Base-by-base conservation (phyloP, 2,329 filamentous ascomycete genomes). In the Amesomyces nigricolor region DNA sequence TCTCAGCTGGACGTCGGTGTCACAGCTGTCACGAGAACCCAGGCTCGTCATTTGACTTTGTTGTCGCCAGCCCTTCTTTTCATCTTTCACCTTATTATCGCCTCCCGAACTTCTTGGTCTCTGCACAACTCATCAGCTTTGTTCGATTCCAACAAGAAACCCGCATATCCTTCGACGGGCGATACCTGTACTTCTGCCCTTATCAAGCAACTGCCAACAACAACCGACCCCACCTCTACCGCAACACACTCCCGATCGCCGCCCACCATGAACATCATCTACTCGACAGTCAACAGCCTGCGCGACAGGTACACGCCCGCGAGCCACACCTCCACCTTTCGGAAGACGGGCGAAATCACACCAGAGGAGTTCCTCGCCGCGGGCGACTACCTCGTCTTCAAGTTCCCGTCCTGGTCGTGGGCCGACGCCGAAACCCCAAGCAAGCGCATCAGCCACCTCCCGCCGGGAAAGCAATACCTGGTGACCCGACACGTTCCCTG, bases 401-500 rank as follows among this genome's bases (percentile, higher is more conserved):
- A 96, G 77, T 99, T 99, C 74, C 94, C 92, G 8, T 95, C 92
- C 56, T 99, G 94, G 94, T 88, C 89, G 48, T 99, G 94, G 94
- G 85, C 88, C 62, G 89, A 94, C 66, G 91, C 92, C 63, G 88
- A 92, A 53, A 83, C 85, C n/a, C 82, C 86, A 1, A 80, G 82
- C 59, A 89, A 90, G 70, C 87, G 91, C 61, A 88, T 89, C 53
- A 76, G 78, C 62, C 89, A 95, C 68, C 83, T 99, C 4, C 94
- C 94, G 0, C 74, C 85, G 0, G 89, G 88, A 50, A 99, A 97
- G 75, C 94, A 99, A 79, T 99, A 91, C 68, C 81, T 99, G 38
- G 88, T 97, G 42, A 96, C 94, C 10, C 87, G 92, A 57, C 92
- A 94, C 57, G 91, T 99, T 39, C 94, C 94, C 16, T 99, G 94